Percentiles rank a stretch among this genome's conserved stretches.
Conservation (phyloP, 2,329 filamentous ascomycete genomes). For the Sphaerulina vaccinii region DNA sequence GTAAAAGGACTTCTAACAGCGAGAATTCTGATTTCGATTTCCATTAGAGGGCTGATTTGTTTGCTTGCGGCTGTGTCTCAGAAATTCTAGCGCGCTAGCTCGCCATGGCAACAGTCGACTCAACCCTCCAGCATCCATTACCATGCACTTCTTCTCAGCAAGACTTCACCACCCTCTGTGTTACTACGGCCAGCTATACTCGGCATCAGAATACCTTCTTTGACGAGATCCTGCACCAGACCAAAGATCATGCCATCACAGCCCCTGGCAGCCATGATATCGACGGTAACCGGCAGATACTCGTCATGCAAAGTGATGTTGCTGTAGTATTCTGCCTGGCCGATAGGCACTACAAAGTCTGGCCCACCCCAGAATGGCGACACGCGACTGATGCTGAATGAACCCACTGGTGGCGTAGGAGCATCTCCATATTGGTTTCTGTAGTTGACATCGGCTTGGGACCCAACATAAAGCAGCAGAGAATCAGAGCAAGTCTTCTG, state of each 20-base stretch:
- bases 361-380: conserved; percentile 50
- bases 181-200: conserved; percentile 47
- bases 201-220: conserved; percentile 49
- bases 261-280: conserved; percentile 58
- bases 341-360: conserved; percentile 47
- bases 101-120: too few species aligned
- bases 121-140: too few species aligned
- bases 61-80: too few species aligned
- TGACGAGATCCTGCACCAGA: conserved; percentile 53
- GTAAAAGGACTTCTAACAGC: too few species aligned
- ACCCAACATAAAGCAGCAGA: conserved; percentile 51
- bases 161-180: conserved; percentile 43
- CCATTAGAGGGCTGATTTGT: too few species aligned
- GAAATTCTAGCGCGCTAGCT: too few species aligned
- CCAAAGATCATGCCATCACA: conserved; percentile 61
- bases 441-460: conserved; percentile 43
- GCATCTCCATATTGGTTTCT: conserved; percentile 46
- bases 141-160: conserved; percentile 33
- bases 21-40: too few species aligned
- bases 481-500: conserved; percentile 50
- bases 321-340: conserved; percentile 46
- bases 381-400: conserved; percentile 50
- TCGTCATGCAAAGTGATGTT: conserved; percentile 52
- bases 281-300: conserved; percentile 57
- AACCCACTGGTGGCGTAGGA: conserved; percentile 50